Base-by-base conservation (phyloP, 768 basidiomycete species). In the Clitopilus passeckerianus region DNA sequence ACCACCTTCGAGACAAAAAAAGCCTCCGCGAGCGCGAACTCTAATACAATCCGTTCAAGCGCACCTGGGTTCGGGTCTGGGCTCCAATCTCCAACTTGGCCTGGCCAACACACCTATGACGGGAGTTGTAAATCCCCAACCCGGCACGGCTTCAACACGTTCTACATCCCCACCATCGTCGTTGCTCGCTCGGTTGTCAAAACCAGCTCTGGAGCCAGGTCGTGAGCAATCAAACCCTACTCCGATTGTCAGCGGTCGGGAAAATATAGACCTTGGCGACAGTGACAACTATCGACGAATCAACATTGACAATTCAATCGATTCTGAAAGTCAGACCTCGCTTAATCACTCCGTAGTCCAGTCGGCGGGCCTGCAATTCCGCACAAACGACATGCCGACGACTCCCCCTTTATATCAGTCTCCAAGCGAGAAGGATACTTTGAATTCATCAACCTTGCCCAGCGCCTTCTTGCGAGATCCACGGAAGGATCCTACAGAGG, bases 31-130 rank as follows among this genome's bases (percentile, higher is more conserved):
- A 34, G 70, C 75, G 60, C 76, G 74, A 61, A 78, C 70, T 62
- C 72, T 84, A 34, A 70, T 73, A 44, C 77, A 81, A 57, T 77
- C 81, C 14, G 75, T 85, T 3, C 79, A 77, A 41, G 78, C 79
- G 1, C 75, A 84, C 66, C 77, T 85, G 54, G 62, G 64, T 30
- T 33, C 52, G n/a, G 59, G 37, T 15, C 44, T 34, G 5, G 58
- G 54, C 23, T 22, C 37, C 1, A 46, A 18, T 16, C 8, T 14
- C 33, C 16, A 50, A 16, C 46, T 50, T 23, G 46, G 46, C 16
- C 15, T 14, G 12, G n/a, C n/a, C n/a, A 18, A 41, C 37, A 20
- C n/a, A 20, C 20, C 46, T 18, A 9, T 5, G 46, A 50, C 18
- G 5, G 6, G 10, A 20, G n/a, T 22, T 50, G 2, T 12, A 20